Evolutionary conservation across 768 basidiomycete species (phyloP).

Genomic region (Fomitopsis pulvina): DNA sequence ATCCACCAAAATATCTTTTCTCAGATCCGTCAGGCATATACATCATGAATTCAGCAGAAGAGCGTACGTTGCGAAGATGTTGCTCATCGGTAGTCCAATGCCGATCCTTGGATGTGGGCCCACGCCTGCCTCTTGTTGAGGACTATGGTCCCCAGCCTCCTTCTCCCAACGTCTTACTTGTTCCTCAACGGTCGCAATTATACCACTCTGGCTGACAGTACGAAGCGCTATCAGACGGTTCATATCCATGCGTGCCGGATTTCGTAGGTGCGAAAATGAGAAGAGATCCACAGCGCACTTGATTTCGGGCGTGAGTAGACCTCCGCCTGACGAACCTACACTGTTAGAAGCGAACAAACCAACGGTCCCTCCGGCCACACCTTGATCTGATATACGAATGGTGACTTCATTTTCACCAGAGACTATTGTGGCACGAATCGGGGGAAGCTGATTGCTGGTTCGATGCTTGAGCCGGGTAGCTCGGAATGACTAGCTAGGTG

Average conservation of each 20-base stretch:
- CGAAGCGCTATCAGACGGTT: constrained; percentile 65
- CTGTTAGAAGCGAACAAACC: constrained; percentile 1
- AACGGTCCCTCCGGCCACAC: constrained; percentile 28
- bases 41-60: neutral
- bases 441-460: constrained; percentile 39
- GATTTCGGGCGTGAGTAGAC: constrained; percentile 49
- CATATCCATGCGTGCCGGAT: constrained; percentile 61
- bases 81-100: constrained; percentile 84
- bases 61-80: constrained; percentile 70
- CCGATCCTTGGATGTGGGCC: constrained; percentile 63
- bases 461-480: constrained; percentile 54
- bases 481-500: constrained; percentile 51
- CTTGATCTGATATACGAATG: constrained; percentile 89
- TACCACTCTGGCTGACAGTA: constrained; percentile 51
- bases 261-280: constrained; percentile 84
- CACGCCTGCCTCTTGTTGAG: constrained; percentile 38
- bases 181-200: constrained; percentile 76
- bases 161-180: constrained; percentile 53
- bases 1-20: constrained; percentile 75
- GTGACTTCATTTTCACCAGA: constrained; percentile 67
- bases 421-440: constrained; percentile 69
- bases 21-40: constrained; percentile 1
- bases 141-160: constrained; percentile 19
- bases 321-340: constrained; percentile 51
- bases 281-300: constrained; percentile 71